Evolutionary conservation across 345 rosid genomes (phyloP), one percentile per base, ranked within the genome.

Genomic region (Mallotus nudiflorus): DNA sequence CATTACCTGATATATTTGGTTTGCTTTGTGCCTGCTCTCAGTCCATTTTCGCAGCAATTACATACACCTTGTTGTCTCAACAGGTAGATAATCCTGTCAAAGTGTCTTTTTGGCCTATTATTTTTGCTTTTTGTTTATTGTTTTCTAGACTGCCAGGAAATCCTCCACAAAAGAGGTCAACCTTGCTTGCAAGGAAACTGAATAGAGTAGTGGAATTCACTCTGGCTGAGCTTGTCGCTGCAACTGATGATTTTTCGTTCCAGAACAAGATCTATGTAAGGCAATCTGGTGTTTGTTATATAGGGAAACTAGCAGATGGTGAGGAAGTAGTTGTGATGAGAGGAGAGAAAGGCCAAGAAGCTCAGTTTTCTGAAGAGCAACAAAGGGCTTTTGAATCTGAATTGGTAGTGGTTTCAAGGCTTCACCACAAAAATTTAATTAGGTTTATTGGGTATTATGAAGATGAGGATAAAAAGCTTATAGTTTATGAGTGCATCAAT

Each of bases 381-480:
- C 97, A 90, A 79, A 87, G 78, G 29, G 96, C 96, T 15, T 91
- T 94, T 14, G 97, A 90, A 5, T 90, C 97, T 0, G 98, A 91
- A 55, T 69, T 94, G 18, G 79, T 90, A 8, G 90, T 90, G 81
- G 50, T 90, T 29, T 90, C 96, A 1, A 75, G 97, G 69, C 88
- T 94, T 59, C 95, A 91, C 65, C 97, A 94, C 63, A 91, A 90
- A 69, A 95, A 94, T 73, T 51, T 91, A 75, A 96, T 91, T 19
- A 76, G 92, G 57, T 93, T 94, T 11, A 86, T 92, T 3, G 97
- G 99, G 12, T 90, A 86, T 55, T 94, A 97, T 37, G 89, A 90
- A 46, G 97, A 94, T 31, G 69, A n/a, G n/a, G n/a, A n/a, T n/a
- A n/a, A n/a, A n/a, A n/a, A n/a, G n/a, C n/a, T n/a, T n/a, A n/a